phyloP scores from a whole-genome alignment of 2,329 filamentous ascomycete genomes.

The Botrytis fragariae region DNA sequence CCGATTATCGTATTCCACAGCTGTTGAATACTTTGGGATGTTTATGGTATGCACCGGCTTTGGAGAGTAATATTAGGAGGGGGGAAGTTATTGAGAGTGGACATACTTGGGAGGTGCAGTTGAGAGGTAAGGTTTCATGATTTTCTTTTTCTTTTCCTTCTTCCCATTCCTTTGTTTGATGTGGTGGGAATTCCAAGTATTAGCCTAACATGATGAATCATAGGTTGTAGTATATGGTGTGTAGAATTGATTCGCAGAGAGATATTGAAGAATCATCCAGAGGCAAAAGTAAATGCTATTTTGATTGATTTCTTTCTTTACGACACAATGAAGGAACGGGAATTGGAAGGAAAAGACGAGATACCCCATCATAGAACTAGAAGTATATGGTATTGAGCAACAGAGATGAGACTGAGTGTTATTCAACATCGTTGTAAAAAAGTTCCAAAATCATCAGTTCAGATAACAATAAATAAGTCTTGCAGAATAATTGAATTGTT shows the following conservation, averaged over 20 bases:
- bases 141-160: neutral
- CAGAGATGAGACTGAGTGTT: neutral
- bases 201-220: neutral
- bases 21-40: slow-evolving; percentile 82
- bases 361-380: slow-evolving; percentile 85
- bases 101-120: slow-evolving; percentile 77
- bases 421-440: neutral
- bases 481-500: neutral
- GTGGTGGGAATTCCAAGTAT: neutral
- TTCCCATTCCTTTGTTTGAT: neutral
- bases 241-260: slow-evolving; percentile 84
- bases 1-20: slow-evolving; percentile 95
- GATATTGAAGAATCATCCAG: slow-evolving; percentile 71
- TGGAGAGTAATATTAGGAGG: slow-evolving; percentile 68
- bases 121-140: slow-evolving; percentile 63
- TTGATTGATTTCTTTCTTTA: slow-evolving; percentile 97
- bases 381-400: slow-evolving; percentile 82
- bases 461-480: neutral
- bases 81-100: slow-evolving; percentile 67
- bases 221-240: slow-evolving; percentile 92
- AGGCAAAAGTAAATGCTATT: slow-evolving; percentile 76
- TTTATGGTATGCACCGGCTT: slow-evolving; percentile 76
- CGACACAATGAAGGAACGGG: slow-evolving; percentile 85
- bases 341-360: slow-evolving; percentile 57
- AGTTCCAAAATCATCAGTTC: neutral